These are phyloP conservation scores for Solanum chiquidenum DNA, from an alignment of 257 asterid species.

Conservation along the genomic window DNA sequence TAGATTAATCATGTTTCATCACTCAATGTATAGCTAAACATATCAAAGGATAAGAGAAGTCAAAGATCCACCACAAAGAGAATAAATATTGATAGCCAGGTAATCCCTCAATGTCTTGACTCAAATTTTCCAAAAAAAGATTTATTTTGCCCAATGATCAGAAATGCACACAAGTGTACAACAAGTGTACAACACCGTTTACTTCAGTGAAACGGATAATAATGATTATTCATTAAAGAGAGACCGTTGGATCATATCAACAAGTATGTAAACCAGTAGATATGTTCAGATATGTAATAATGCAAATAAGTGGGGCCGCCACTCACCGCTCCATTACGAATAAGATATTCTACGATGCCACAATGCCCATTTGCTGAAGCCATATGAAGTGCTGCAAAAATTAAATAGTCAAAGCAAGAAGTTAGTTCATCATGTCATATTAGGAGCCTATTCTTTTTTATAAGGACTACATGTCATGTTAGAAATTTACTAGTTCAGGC, in stretches of 20 bases:
- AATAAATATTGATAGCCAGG: not conserved
- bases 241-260: not conserved
- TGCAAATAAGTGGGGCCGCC: not conserved
- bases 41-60: not conserved
- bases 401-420: not conserved
- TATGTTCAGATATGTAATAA: not conserved
- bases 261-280: not conserved
- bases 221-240: not conserved
- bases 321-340: constrained; percentile 68
- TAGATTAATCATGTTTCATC: not conserved
- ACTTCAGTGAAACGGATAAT: not conserved
- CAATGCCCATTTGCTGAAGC: constrained; percentile 93
- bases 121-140: not conserved
- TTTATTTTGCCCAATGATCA: not conserved
- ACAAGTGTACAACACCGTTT: not conserved
- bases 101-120: not conserved
- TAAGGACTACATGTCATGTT: not conserved
- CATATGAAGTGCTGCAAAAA: constrained; percentile 83
- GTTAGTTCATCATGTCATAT: not conserved
- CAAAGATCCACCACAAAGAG: not conserved
- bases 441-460: not conserved
- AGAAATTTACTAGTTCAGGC: not conserved
- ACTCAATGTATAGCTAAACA: not conserved
- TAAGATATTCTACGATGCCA: constrained; percentile 57
- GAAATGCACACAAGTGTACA: not conserved